Base-by-base conservation (phyloP, 2,329 filamentous ascomycete genomes). In the Alternaria sp. region DNA sequence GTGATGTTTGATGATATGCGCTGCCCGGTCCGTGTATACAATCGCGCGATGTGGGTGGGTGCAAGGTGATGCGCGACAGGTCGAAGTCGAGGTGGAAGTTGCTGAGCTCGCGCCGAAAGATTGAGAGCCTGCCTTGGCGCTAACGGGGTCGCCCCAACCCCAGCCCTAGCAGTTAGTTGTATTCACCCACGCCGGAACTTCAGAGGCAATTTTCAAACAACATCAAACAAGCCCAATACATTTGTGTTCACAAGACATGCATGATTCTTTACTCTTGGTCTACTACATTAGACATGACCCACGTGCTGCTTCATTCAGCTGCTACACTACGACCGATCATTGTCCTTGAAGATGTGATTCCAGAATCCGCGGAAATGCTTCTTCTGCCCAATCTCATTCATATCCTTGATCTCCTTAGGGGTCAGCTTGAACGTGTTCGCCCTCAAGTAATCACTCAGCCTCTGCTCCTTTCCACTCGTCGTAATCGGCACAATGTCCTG, bases 291-390 rank as follows among this genome's bases (percentile, higher is more conserved):
- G 19, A 6, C 13, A 13, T 19, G 21, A 12, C 10, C 1, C 30
- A 23, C 21, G 4, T 19, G 23, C 0, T 21, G 7, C 21, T 54
- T 25, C n/a, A 44, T 28, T 19, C 32, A 44, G 17, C 26, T 32
- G 9, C 15, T 21, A n/a, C 13, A 1, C 70, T 78, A 86, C 17
- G 81, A 79, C 62, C 78, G 75, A 70, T 91, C 89, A 61, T 87
- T 82, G 2, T 77, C 76, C 10, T 76, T 83, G 75, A 88, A 89
- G 61, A 82, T 82, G 15, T 84, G 67, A 3, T 66, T 79, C 87
- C 87, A 91, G 74, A 88, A 91, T 0, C 79, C 85, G 30, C 89
- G 83, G 70, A 81, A 88, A 75, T 91, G 87, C 80, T 89, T 89
- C 81, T 88, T 73, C 67, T 81, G 81, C 1, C 90, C 90, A 36